Conservation (phyloP, 768 basidiomycete species). For the Suillus occidentalis region DNA sequence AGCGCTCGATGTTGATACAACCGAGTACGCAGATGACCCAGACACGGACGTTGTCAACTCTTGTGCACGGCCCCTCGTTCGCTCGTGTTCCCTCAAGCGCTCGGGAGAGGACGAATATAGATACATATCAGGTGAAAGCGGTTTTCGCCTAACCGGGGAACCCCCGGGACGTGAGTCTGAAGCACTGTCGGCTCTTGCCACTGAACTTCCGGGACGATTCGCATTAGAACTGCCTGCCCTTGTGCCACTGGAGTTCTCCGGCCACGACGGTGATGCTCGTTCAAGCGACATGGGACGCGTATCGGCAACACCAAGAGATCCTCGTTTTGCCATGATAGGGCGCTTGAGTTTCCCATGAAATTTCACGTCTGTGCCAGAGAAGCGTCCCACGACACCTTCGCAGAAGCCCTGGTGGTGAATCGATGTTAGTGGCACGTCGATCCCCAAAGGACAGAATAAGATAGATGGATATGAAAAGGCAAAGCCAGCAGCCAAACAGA, state of each 20-base stretch:
- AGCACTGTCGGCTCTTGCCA: neutral
- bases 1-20: slow-evolving; percentile 17
- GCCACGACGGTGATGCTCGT: neutral
- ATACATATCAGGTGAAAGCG: neutral
- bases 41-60: slow-evolving; percentile 26
- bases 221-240: neutral
- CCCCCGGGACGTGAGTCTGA: neutral
- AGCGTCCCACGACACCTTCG: slow-evolving; percentile 83
- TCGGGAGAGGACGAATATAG: neutral
- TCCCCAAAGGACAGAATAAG: neutral
- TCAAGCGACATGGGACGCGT: neutral
- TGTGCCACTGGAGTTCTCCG: neutral
- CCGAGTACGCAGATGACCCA: slow-evolving; percentile 27
- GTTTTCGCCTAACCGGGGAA: neutral
- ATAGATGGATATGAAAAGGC: neutral
- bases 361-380: slow-evolving; percentile 59
- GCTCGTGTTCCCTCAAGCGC: neutral
- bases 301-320: slow-evolving; percentile 19
- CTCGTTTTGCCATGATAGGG: slow-evolving; percentile 73
- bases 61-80: slow-evolving; percentile 8
- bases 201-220: slow-evolving; percentile 1
- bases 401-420: slow-evolving; percentile 64
- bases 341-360: slow-evolving; percentile 78
- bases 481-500: neutral
- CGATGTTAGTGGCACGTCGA: neutral